These are phyloP conservation scores for Diaporthe batatas DNA, from an alignment of 2,329 filamentous ascomycete genomes.

Conservation along the genomic window DNA sequence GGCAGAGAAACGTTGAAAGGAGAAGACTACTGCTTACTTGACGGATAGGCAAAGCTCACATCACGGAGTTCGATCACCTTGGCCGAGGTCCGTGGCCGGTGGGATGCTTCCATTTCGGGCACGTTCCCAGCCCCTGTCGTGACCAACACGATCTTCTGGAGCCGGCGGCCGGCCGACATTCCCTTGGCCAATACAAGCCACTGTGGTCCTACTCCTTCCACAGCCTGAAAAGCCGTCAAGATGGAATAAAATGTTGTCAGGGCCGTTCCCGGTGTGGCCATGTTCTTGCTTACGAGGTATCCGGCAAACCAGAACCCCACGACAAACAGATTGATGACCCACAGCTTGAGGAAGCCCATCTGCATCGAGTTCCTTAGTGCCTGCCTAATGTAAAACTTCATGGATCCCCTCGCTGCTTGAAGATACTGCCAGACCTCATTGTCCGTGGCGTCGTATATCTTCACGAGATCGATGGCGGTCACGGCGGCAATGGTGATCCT, in stretches of 20 bases:
- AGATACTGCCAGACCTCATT: conserved; percentile 78
- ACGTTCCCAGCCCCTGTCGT: conserved; percentile 47
- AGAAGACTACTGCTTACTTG: conserved; percentile 52
- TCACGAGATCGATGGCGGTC: conserved; percentile 84
- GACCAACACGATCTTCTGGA: conserved; percentile 63
- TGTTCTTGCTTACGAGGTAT: conserved; percentile 72
- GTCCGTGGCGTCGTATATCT: conserved; percentile 83
- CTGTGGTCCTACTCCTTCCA: conserved; percentile 82
- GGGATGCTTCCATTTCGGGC: conserved; percentile 36
- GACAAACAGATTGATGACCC: conserved; percentile 84
- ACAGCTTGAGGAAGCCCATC: conserved; percentile 78
- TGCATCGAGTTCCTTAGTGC: conserved; percentile 78
- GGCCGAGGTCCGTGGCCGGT: conserved; percentile 59
- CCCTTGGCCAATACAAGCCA: conserved; percentile 85
- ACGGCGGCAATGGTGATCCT: conserved; percentile 79
- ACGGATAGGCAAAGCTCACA: conserved; percentile 87
- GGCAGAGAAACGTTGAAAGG: not conserved
- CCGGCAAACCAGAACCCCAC: conserved; percentile 92
- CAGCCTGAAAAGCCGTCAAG: conserved; percentile 79
- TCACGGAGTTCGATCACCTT: conserved; percentile 79
- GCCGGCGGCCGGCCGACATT: conserved; percentile 75
- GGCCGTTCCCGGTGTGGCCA: conserved; percentile 73
- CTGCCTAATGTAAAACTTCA: conserved; percentile 74
- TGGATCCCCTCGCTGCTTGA: conserved; percentile 68
- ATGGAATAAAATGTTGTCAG: conserved; percentile 89